Base-by-base conservation (phyloP, 2,329 filamentous ascomycete genomes). In the Ceratocystis harringtonii region DNA sequence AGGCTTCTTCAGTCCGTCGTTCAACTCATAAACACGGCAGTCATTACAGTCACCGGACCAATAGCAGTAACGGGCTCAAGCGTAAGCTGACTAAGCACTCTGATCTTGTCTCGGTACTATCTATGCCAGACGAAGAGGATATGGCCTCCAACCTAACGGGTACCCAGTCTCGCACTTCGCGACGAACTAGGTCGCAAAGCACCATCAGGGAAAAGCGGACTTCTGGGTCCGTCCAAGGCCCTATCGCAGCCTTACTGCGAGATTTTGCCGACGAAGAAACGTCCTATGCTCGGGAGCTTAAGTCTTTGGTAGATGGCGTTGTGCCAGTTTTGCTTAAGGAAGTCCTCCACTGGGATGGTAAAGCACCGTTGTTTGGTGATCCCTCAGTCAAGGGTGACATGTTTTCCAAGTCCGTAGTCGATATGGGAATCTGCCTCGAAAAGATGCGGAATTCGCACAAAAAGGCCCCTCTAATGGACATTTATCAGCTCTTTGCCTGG, bases 221-320 rank as follows among this genome's bases (percentile, higher is more conserved):
- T 30, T 63, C 66, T 15, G 66, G 50, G 22, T 19, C 62, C n/a
- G 50, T 60, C 2, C 45, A 62, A 17, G 65, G 88, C 50, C 92
- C 87, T 0, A 79, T 90, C 10, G 79, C 83, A 25, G 90, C 92
- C 69, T 78, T 97, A 22, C 81, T 97, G 73, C 80, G 81, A 63
- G 91, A 96, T 72, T 85, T 99, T 68, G 79, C 83, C 10, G 83
- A 87, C 4, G 94, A 97, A 70, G 94, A 99, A 74, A 78, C 83
- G 57, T 88, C 94, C 70, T 99, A 97, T 72, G 87, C 88, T 75
- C 84, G 92, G 65, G 94, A 99, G 75, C 80, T 99, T 41, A 90
- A 91, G 72, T 96, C 94, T 0, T 77, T 99, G 41, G 92, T 97
- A 6, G 92, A 96, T 70, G 94, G 94, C 65, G 92, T 99, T 25